Evolutionary conservation across 2,329 filamentous ascomycete genomes (phyloP).

Genomic region (Tolypocladium cylindrosporum): DNA sequence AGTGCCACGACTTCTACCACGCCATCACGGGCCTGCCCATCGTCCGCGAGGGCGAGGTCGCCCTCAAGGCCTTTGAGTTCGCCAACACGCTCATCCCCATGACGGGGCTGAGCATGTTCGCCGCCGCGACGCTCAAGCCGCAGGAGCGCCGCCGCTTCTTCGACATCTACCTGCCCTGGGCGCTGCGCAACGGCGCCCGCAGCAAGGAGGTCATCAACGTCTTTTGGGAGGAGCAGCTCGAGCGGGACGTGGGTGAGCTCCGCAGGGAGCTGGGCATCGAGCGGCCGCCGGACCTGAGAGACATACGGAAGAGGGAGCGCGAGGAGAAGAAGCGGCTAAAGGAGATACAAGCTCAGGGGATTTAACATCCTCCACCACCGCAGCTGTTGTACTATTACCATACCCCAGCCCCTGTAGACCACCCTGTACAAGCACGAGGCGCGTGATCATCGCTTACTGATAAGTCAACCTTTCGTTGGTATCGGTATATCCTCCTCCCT

Average conservation of each 20-base stretch:
- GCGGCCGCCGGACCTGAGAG: constrained; percentile 75
- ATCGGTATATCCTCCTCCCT: not conserved
- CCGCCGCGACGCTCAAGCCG: constrained; percentile 76
- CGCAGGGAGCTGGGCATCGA: constrained; percentile 72
- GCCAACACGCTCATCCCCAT: constrained; percentile 90
- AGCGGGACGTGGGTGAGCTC: constrained; percentile 70
- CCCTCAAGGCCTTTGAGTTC: constrained; percentile 97
- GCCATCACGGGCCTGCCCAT: constrained; percentile 84
- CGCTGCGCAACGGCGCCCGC: constrained; percentile 67
- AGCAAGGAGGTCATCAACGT: constrained; percentile 83
- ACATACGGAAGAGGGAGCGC: constrained; percentile 60
- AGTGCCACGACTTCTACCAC: constrained; percentile 97
- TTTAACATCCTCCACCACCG: not conserved
- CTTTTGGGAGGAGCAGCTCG: constrained; percentile 93
- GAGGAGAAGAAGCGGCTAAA: constrained; percentile 59
- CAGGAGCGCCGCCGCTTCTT: constrained; percentile 70
- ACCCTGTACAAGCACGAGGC: not conserved
- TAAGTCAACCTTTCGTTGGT: not conserved
- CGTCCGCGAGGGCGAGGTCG: constrained; percentile 90
- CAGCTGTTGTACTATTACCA: constrained; percentile 4
- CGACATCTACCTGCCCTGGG: constrained; percentile 78
- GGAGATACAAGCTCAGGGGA: constrained; percentile 20
- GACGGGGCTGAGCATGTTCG: constrained; percentile 79
- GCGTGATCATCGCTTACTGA: not conserved
- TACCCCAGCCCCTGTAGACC: not conserved